phyloP scores from a whole-genome alignment of 768 basidiomycete genomes.

The Neoboletus subvelutipes region DNA sequence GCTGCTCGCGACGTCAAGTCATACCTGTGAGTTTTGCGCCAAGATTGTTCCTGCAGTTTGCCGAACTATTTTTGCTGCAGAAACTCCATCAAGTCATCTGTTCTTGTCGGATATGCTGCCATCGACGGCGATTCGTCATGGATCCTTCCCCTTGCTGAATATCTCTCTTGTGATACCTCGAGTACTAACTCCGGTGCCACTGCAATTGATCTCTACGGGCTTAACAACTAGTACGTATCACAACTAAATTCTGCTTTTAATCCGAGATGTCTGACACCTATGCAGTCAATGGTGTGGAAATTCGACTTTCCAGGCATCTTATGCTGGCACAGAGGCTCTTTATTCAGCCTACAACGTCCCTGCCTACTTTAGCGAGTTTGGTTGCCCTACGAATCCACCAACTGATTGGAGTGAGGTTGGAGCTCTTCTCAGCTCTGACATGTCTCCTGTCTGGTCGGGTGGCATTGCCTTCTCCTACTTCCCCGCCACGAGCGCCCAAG shows the following conservation, averaged over 20 bases:
- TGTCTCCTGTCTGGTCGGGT: constrained; percentile 83
- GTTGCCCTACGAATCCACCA: constrained; percentile 67
- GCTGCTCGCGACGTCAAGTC: constrained; percentile 87
- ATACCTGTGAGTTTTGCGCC: constrained; percentile 60
- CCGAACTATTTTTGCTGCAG: constrained; percentile 33
- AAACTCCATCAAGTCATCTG: constrained; percentile 58
- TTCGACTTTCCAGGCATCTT: constrained; percentile 54
- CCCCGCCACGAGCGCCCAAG: constrained; percentile 68
- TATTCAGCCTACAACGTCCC: constrained; percentile 70
- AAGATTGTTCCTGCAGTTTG: neutral
- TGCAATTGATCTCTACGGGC: constrained; percentile 81
- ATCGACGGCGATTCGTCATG: constrained; percentile 71
- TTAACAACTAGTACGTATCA: constrained; percentile 77
- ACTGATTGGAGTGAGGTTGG: constrained; percentile 73
- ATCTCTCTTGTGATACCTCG: constrained; percentile 71
- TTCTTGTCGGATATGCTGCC: constrained; percentile 81
- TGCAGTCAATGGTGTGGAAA: constrained; percentile 81
- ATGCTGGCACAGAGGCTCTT: constrained; percentile 51
- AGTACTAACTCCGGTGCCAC: constrained; percentile 51
- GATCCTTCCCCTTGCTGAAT: constrained; percentile 69
- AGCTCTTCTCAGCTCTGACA: constrained; percentile 68
- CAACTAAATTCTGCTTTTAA: neutral
- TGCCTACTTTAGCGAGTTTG: constrained; percentile 90
- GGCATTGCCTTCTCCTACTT: constrained; percentile 91
- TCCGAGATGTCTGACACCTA: constrained; percentile 1